Conservation (phyloP, 2,329 filamentous ascomycete species). For the Fusarium clavum region DNA sequence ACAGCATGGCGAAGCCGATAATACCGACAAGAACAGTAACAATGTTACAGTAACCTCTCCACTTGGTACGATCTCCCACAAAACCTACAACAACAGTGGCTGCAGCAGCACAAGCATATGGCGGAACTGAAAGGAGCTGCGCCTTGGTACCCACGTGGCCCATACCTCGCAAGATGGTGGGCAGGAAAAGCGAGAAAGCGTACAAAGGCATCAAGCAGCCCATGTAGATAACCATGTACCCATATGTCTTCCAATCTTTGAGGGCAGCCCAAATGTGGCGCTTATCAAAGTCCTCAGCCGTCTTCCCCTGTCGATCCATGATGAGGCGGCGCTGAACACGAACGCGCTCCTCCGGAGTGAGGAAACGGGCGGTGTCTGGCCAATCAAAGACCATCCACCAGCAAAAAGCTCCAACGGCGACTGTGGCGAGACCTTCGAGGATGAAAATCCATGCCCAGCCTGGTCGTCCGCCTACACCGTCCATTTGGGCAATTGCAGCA, state of each 20-base stretch:
- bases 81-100: conserved; percentile 73
- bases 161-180: conserved; percentile 63
- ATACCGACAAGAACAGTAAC: conserved; percentile 69
- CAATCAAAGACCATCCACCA: conserved; percentile 85
- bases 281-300: conserved; percentile 77
- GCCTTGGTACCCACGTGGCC: conserved; percentile 54
- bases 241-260: conserved; percentile 80
- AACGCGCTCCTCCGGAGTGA: conserved; percentile 72
- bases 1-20: conserved; percentile 73
- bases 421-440: conserved; percentile 74
- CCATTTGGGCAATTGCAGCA: conserved; percentile 75
- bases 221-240: conserved; percentile 62
- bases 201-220: conserved; percentile 62
- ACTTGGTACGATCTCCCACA: conserved; percentile 71
- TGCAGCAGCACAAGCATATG: conserved; percentile 70
- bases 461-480: conserved; percentile 63
- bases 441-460: conserved; percentile 75
- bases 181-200: conserved; percentile 66
- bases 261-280: conserved; percentile 76
- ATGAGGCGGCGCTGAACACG: conserved; percentile 76
- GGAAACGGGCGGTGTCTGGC: conserved; percentile 77
- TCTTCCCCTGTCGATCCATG: conserved; percentile 74
- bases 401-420: conserved; percentile 71
- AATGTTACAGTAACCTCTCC: conserved; percentile 77
- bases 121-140: conserved; percentile 69